phyloP scores from a whole-genome alignment of 257 asterid species.

The Gentiana macrophylla region DNA sequence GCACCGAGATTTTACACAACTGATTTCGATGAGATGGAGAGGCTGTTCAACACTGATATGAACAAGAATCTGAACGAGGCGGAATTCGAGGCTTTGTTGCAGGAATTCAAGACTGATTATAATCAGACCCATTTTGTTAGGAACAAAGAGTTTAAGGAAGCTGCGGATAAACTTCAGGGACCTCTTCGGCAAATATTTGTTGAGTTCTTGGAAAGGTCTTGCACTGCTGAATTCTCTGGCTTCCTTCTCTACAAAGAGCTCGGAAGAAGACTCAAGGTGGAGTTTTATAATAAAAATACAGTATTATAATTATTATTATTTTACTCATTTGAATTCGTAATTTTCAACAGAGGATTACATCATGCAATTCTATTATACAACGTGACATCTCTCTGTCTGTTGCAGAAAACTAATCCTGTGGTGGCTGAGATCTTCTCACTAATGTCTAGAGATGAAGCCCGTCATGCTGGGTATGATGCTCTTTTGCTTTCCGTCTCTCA shows the following conservation, averaged over 20 bases:
- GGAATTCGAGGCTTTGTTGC: conserved; percentile 76
- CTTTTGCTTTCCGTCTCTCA: background rate
- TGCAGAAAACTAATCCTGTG: conserved; percentile 90
- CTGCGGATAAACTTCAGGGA: conserved; percentile 77
- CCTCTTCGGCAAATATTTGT: conserved; percentile 75
- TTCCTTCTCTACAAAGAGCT: conserved; percentile 85
- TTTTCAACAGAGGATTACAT: background rate
- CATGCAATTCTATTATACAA: too few species aligned
- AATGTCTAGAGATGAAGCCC: conserved; percentile 94
- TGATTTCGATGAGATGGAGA: conserved; percentile 96
- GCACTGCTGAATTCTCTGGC: conserved; percentile 97
- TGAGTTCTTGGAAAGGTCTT: conserved; percentile 87
- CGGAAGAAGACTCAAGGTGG: conserved; percentile 88
- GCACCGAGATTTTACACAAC: conserved; percentile 86
- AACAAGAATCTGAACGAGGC: conserved; percentile 76
- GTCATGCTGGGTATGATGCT: conserved; percentile 73
- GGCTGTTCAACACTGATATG: conserved; percentile 80
- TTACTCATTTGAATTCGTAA: too few species aligned
- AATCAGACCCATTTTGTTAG: conserved; percentile 91
- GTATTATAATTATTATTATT: too few species aligned
- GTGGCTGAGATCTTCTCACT: conserved; percentile 97
- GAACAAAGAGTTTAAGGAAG: conserved; percentile 85
- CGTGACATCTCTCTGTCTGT: background rate
- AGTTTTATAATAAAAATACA: background rate
- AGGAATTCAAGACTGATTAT: conserved; percentile 98